Base-by-base conservation (phyloP, 352 stramenopile genomes). In the Pythium graminicola region DNA sequence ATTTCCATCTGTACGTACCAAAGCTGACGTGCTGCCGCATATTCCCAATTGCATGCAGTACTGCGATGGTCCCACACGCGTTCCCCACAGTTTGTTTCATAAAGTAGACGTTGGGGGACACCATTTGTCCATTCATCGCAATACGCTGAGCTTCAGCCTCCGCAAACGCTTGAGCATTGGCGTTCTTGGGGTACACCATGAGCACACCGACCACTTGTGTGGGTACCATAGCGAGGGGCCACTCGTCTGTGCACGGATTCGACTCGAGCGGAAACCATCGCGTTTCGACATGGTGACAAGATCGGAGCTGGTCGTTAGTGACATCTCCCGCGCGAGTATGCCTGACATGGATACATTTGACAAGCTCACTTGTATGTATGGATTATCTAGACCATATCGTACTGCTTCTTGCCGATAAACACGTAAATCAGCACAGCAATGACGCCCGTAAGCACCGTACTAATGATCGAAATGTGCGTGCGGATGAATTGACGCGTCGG, bases 11-110 rank as follows among this genome's bases (percentile, higher is more conserved):
- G n/a, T n/a, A n/a, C n/a, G n/a, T n/a, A n/a, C n/a, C n/a, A n/a
- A n/a, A n/a, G n/a, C n/a, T n/a, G 29, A 91, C 63, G n/a, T 75
- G 62, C 17, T 92, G 67, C n/a, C 81, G 75, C 65, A 82, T 86
- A 72, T 98, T 99, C 20, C 88, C 82, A 24, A 98, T 70, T 14
- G 92, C 85, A 73, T 99, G 94, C 27, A 98, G 70, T 22, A 99
- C 76, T 22, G 89, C 94, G 65, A 99, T 85, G 1, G 95, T 99
- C 17, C 95, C 95, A 55, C 95, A 99, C 9, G 95, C 95, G 70
- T 99, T 99, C 24, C 92, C 84, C 38, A 99, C 95, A 17, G 93
- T 97, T 69, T 99, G 95, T 54, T 96, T 95, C 80, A 90, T 95
- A 70, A 87, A 95, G 64, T 93, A 95, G 22, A 93, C 81, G 32